Conservation (phyloP, 306 rosid species). For the Vicia faba region DNA sequence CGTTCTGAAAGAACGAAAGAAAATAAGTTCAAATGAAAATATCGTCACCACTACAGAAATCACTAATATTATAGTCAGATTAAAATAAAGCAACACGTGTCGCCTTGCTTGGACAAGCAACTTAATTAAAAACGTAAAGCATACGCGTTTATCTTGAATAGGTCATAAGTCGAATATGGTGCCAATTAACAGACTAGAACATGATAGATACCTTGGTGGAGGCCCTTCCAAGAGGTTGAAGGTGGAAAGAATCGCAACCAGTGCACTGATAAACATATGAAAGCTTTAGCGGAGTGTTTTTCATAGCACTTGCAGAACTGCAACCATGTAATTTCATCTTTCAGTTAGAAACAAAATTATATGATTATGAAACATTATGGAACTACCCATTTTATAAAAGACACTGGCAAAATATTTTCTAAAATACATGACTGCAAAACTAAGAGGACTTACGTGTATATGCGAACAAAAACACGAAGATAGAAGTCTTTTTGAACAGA, state of each 20-base stretch:
- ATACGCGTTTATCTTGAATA: neutral
- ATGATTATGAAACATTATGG: conserved; percentile 4
- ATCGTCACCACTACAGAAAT: conserved; percentile 7
- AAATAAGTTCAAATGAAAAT: conserved; percentile 29
- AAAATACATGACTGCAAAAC: conserved; percentile 9
- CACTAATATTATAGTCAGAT: conserved; percentile 12
- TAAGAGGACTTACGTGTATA: conserved; percentile 67
- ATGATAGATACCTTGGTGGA: conserved; percentile 70
- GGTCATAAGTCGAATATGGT: conserved; percentile 2
- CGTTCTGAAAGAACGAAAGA: conserved; percentile 54
- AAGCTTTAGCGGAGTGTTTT: conserved; percentile 92
- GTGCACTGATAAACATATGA: conserved; percentile 95
- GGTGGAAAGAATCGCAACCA: conserved; percentile 97
- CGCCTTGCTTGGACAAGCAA: neutral
- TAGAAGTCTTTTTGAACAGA: conserved; percentile 94
- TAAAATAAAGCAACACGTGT: neutral
- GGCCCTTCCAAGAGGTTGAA: conserved; percentile 84
- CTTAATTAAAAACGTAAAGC: neutral
- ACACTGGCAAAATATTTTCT: conserved; percentile 1
- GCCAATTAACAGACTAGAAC: conserved; percentile 25
- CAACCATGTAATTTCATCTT: conserved; percentile 43
- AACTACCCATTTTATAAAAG: conserved; percentile 23
- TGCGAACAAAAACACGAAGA: conserved; percentile 90
- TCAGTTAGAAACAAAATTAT: conserved; percentile 35
- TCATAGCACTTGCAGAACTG: conserved; percentile 97